Evolutionary conservation across 75 land plant species (phyloP), one percentile per base, ranked within the genome.

Genomic region (Pinus tabuliformis): DNA sequence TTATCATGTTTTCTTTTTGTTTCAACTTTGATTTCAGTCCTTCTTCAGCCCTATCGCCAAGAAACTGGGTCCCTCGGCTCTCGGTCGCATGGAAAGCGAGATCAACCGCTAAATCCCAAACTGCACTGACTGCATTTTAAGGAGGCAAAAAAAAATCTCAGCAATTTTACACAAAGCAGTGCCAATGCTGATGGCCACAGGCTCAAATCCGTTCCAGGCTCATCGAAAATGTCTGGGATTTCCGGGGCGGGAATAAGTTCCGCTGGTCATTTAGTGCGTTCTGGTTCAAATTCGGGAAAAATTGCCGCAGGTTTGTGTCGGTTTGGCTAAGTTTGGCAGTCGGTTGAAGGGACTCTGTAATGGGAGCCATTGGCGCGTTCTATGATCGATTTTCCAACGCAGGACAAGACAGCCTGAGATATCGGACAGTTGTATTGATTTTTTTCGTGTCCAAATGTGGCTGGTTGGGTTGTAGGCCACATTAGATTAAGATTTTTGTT

Each of bases 281-380:
- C 54, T 49, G 54, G 68, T 17, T 17, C 3, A 17, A 17, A 64
- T 64, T 6, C n/a, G 72, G 52, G 42, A 42, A 3, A 42, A 42
- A 20, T 68, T 68, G 24, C 26, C 22, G 72, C 49, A n/a, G 8
- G 16, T 68, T 68, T 37, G 24, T 49, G 52, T 42, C 42, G 9
- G 13, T 6, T 68, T 18, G 72, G 72, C 72, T 68, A 68, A 68
- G 42, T 68, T 68, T 68, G 7, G 72, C 13, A 37, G 18, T 18
- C 71, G 12, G 52, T 68, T 39, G 42, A 68, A 42, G 22, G 42
- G 42, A 45, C 14, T 68, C 72, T 68, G 72, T 42, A 42, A 39
- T 68, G 72, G 72, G 72, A 68, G 12, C 13, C n/a, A 20, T n/a
- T 20, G 22, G 72, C n/a, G 20, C n/a, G 72, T 42, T 20, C 3